Base-by-base conservation (phyloP, 2,329 filamentous ascomycete species). In the Kalmusia sp. region DNA sequence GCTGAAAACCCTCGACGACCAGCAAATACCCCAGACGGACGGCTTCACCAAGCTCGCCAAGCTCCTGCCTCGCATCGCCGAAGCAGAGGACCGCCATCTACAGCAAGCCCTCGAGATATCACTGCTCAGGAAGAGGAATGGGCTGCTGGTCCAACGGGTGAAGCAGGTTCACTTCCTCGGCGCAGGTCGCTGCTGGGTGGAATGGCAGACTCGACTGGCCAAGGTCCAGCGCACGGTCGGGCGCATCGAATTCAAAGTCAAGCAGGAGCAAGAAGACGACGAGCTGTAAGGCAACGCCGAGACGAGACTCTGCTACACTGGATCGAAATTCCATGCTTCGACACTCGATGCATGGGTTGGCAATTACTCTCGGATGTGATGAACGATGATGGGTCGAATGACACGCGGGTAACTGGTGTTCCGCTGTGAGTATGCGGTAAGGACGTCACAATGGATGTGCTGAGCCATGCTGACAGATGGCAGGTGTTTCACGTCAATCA, bases 141-240 rank as follows among this genome's bases (percentile, higher is more conserved):
- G 86, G 72, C 61, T 73, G 40, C 40, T 77, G 9, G 72, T 79
- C 50, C 72, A 74, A 71, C 72, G 57, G 30, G 96, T 91, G 88
- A 92, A 93, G 73, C 87, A 92, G 70, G 78, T 84, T 21, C 85
- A 86, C 3, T 80, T 95, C 37, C 77, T 96, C 41, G 82, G 83
- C 9, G 85, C 85, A 61, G 88, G 88, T 0, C 84, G 86, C 61
- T 83, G 84, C 52, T 87, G 92, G 77, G 88, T 88, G 19, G 85
- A 88, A 46, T 86, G 88, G 68, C 89, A 96, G 74, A 81, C 84
- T 28, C 80, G 89, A 44, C 73, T 93, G 11, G 83, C 84, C 71
- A 78, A 80, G 55, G 82, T 86, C 6, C 91, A 95, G 75, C 82
- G 84, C 49, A 79, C 79, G 7, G 79, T 93, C 2, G 81, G 85